phyloP scores from a whole-genome alignment of 164 flowering plant genomes.

The Taxillus chinensis region DNA sequence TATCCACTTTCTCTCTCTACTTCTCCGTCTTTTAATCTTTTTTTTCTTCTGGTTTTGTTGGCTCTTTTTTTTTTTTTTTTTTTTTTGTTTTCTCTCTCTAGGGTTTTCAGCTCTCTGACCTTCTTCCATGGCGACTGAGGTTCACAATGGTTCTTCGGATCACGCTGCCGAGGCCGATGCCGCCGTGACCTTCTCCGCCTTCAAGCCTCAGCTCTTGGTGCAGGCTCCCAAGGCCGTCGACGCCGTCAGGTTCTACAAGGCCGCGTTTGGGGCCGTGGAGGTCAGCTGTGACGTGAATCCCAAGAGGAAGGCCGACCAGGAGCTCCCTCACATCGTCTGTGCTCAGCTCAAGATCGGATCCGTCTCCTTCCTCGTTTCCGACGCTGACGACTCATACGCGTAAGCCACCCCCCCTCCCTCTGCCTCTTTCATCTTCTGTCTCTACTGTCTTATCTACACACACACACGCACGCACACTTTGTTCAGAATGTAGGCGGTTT shows the following conservation, averaged over 20 bases:
- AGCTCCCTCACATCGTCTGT: constrained; percentile 51
- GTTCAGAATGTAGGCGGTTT: too few species aligned
- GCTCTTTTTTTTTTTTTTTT: not conserved
- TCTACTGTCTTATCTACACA: not conserved
- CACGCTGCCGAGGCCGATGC: constrained; percentile 16
- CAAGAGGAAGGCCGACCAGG: constrained; percentile 85
- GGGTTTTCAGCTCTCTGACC: constrained; percentile 21
- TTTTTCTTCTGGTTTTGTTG: not conserved
- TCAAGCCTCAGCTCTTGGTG: constrained; percentile 54
- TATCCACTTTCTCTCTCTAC: not conserved
- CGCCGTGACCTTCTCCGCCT: constrained; percentile 27
- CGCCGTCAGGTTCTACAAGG: constrained; percentile 68
- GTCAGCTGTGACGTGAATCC: constrained; percentile 41
- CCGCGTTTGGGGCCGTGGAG: constrained; percentile 81
- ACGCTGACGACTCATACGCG: constrained; percentile 35
- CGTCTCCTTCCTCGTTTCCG: constrained; percentile 39
- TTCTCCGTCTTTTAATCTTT: constrained; percentile 8
- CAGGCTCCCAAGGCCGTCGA: constrained; percentile 59
- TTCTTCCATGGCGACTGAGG: constrained; percentile 37
- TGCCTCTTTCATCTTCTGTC: not conserved
- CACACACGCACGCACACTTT: too few species aligned
- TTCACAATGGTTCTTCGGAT: constrained; percentile 26
- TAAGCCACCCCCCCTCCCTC: constrained; percentile 16
- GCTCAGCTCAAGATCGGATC: constrained; percentile 63
- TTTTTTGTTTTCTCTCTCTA: constrained; percentile 17